Evolutionary conservation across 441 rosid species (phyloP), one percentile per base, ranked within the genome.

Genomic region (Populus trichocarpa): DNA sequence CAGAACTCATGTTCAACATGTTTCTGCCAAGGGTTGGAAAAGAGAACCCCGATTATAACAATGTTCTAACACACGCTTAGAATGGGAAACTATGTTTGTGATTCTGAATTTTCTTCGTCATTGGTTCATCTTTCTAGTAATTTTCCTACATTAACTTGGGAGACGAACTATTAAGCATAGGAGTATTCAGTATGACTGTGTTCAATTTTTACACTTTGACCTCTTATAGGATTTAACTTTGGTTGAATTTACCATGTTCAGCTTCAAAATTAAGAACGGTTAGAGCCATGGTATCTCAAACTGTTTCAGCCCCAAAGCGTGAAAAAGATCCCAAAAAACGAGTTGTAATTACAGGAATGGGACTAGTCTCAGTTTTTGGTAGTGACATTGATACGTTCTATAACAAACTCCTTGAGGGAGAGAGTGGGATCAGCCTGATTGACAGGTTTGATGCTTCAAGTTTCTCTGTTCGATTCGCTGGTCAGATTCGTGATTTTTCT

Each of bases 291-390:
- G 86, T 75, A 32, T 83, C 88, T 33, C 83, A 81, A 18, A 74
- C 84, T 16, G 81, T 84, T 72, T 82, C 86, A 63, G 84, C 89
- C 78, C 89, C 94, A 2, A 83, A 84, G 78, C 77, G 92, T 61
- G 89, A 88, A 73, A 84, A n/a, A 8, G 89, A 90, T 77, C 89
- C 94, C 4, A 87, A 80, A 20, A 90, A 86, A 69, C 76, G 92
- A 26, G 71, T 87, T 40, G 92, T 88, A 7, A 83, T 90, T 66
- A 87, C 94, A n/a, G 94, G 94, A 76, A 88, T 90, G 92, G 94
- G 92, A 1, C 83, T 90, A 3, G 94, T 90, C 16, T 90, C 94
- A 0, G 94, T 85, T 59, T 88, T 88, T 72, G 94, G 94, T 16
- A 82, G 35, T 28, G 84, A 88, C 75, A 32, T 81, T 38, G 87